phyloP scores from a whole-genome alignment of 306 rosid genomes.

The Morella rubra region DNA sequence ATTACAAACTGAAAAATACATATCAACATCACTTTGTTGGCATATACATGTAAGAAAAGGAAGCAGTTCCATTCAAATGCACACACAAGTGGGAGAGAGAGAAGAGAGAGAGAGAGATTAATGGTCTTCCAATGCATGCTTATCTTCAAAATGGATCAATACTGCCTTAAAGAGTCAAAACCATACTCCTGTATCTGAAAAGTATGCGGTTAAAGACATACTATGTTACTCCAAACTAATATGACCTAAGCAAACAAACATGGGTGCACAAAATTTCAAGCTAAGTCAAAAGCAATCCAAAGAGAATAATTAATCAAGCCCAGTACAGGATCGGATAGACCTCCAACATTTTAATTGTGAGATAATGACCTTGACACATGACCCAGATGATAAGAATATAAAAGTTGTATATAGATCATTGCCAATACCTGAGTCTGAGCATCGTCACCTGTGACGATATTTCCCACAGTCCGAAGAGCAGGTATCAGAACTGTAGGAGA shows the following conservation, averaged over 20 bases:
- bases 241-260: not conserved
- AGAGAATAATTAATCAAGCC: not conserved
- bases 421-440: conserved; percentile 59
- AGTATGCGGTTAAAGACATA: not conserved
- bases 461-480: conserved; percentile 64
- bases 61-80: conserved; percentile 11
- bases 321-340: not conserved
- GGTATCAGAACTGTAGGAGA: conserved; percentile 58
- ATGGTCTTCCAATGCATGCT: not conserved
- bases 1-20: conserved; percentile 50
- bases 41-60: not conserved
- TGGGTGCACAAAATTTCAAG: not conserved
- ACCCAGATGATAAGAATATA: not conserved
- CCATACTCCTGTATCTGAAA: not conserved
- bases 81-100: not conserved
- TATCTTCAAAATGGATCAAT: not conserved
- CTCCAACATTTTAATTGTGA: not conserved
- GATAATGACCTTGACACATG: not conserved
- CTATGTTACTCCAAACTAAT: not conserved
- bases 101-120: not conserved
- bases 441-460: conserved; percentile 66
- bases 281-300: not conserved
- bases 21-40: conserved; percentile 8
- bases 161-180: not conserved
- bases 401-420: not conserved